Conservation (phyloP, 164 flowering plant genomes). For the Taxillus chinensis region DNA sequence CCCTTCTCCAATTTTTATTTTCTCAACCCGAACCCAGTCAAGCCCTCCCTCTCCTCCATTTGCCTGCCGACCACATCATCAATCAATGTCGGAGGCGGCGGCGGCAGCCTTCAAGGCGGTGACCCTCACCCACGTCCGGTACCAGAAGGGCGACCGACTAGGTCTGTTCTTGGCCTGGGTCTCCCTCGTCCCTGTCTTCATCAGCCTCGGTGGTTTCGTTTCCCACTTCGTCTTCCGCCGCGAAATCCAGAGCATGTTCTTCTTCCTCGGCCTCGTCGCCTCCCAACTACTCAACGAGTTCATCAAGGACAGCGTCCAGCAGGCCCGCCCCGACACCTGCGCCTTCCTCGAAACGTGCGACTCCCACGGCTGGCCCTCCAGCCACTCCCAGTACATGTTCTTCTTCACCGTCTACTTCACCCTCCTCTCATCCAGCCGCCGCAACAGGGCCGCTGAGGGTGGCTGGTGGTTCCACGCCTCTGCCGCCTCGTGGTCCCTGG, state of each 20-base stretch:
- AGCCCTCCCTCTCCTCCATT: too few species aligned
- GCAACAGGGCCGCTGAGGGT: constrained; percentile 21
- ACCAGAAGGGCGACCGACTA: constrained; percentile 55
- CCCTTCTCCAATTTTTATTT: too few species aligned
- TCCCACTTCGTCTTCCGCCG: constrained; percentile 83
- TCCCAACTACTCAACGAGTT: constrained; percentile 74
- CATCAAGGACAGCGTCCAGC: constrained; percentile 56
- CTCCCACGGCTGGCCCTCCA: constrained; percentile 97
- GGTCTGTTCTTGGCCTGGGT: constrained; percentile 90
- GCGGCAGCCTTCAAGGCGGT: constrained; percentile 54
- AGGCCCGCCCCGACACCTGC: constrained; percentile 82
- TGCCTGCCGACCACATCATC: too few species aligned
- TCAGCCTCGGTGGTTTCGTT: constrained; percentile 69
- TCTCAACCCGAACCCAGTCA: too few species aligned
- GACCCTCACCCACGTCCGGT: constrained; percentile 78
- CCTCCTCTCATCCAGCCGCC: constrained; percentile 30
- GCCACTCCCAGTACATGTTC: constrained; percentile 92
- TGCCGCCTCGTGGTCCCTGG: constrained; percentile 43
- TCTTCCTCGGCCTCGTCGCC: constrained; percentile 56
- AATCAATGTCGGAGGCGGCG: neutral
- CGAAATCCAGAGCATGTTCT: constrained; percentile 76
- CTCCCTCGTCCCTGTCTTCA: constrained; percentile 83
- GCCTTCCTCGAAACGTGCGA: constrained; percentile 73
- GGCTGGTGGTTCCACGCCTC: constrained; percentile 14
- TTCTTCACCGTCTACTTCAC: constrained; percentile 70